phyloP scores from a whole-genome alignment of 2,329 filamentous ascomycete genomes.

The Sporothrix pallida region DNA sequence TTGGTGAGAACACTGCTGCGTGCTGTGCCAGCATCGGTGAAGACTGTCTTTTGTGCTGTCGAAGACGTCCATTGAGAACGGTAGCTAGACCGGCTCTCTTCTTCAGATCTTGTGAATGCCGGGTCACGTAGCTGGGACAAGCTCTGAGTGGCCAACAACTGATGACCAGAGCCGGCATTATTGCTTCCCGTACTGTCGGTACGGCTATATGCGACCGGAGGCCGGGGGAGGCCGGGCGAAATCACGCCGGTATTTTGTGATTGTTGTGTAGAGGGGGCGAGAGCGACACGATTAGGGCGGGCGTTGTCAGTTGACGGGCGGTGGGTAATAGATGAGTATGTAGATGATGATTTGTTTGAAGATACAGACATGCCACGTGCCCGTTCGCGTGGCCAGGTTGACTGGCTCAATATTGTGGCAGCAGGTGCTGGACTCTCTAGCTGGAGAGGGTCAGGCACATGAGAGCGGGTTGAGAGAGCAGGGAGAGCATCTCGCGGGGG shows the following conservation, averaged over 20 bases:
- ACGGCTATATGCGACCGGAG: slow-evolving; percentile 43
- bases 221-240: slow-evolving; percentile 41
- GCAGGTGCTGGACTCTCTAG: slow-evolving; percentile 32
- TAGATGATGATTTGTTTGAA: slow-evolving; percentile 55
- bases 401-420: slow-evolving; percentile 30
- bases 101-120: slow-evolving; percentile 57
- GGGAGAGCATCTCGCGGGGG: slow-evolving; percentile 40
- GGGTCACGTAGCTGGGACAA: slow-evolving; percentile 37
- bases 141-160: slow-evolving; percentile 34
- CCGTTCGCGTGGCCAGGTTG: slow-evolving; percentile 53
- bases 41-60: slow-evolving; percentile 61
- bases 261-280: slow-evolving; percentile 36
- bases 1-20: slow-evolving; percentile 82
- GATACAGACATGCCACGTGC: slow-evolving; percentile 53
- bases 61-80: slow-evolving; percentile 62
- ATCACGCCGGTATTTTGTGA: slow-evolving; percentile 26
- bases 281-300: slow-evolving; percentile 43
- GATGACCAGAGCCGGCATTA: neutral
- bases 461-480: neutral
- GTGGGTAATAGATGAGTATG: slow-evolving; percentile 52
- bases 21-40: slow-evolving; percentile 66
- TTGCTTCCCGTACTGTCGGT: slow-evolving; percentile 47
- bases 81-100: slow-evolving; percentile 62
- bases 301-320: slow-evolving; percentile 50
- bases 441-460: slow-evolving; percentile 37